Evolutionary conservation across 2,329 filamentous ascomycete genomes (phyloP).

Genomic region (Periglandula ipomoeae): DNA sequence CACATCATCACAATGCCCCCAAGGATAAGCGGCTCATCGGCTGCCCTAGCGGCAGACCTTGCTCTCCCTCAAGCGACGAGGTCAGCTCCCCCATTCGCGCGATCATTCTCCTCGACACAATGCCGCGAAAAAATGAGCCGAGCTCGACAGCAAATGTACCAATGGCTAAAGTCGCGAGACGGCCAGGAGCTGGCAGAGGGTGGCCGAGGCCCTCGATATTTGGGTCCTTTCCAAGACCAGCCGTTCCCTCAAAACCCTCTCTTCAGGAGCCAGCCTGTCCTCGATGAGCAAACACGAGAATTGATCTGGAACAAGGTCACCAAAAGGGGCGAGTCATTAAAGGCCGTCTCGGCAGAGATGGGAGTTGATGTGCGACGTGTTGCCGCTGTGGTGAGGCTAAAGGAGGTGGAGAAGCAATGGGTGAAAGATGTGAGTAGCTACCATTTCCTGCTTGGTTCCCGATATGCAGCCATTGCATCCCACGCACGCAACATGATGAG

Average conservation of each 20-base stretch:
- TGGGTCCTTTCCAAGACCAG: constrained; percentile 28
- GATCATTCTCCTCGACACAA: constrained; percentile 31
- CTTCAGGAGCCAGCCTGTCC: constrained; percentile 63
- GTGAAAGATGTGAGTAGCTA: constrained; percentile 55
- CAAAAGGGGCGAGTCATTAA: constrained; percentile 56
- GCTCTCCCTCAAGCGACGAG: constrained; percentile 4
- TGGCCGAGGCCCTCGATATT: constrained; percentile 25
- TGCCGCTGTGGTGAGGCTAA: constrained; percentile 75
- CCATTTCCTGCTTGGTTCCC: constrained; percentile 9
- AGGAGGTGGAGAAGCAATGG: constrained; percentile 78
- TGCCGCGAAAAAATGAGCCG: constrained; percentile 28
- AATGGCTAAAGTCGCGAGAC: constrained; percentile 25
- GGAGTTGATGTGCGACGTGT: constrained; percentile 76
- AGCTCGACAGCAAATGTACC: constrained; percentile 27
- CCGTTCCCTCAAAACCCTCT: constrained; percentile 68
- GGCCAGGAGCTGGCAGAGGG: constrained; percentile 18
- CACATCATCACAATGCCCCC: constrained; percentile 6
- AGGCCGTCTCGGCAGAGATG: constrained; percentile 67
- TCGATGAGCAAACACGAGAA: constrained; percentile 64
- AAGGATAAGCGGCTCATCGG: constrained; percentile 17
- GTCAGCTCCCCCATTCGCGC: constrained; percentile 11
- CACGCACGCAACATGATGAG: constrained; percentile 37
- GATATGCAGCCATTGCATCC: neutral
- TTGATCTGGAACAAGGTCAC: constrained; percentile 64
- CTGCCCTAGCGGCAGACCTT: constrained; percentile 16